A percentile compares a stretch with the other conserved stretches of the same genome.
Conservation (phyloP, 1,284 basidiomycete genomes). For the Pisolithus thermaeus region DNA sequence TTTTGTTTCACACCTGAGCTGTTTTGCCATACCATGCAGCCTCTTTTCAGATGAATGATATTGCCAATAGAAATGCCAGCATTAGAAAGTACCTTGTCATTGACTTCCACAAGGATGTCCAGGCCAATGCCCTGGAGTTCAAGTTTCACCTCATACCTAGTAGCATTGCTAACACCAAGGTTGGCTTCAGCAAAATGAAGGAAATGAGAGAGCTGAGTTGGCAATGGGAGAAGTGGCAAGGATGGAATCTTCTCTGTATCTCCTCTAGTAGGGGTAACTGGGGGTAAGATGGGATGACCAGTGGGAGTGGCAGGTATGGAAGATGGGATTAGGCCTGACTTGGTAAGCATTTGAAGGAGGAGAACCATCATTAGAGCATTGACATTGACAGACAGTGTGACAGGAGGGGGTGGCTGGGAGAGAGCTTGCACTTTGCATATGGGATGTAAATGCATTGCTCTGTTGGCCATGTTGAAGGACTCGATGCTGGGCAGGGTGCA, state of each 20-base stretch:
- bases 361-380: background rate
- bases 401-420: no score
- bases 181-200: constrained; percentile 7
- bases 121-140: constrained; percentile 3
- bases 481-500: constrained; percentile 1
- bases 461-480: constrained; percentile 6
- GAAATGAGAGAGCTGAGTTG: constrained; percentile 8
- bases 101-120: constrained; percentile 8
- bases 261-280: no score
- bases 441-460: background rate
- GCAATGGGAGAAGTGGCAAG: background rate
- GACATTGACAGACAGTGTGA: no score
- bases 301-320: no score
- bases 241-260: background rate
- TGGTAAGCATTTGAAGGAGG: constrained; percentile 2
- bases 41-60: constrained; percentile 10
- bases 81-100: background rate
- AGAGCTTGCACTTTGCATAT: background rate
- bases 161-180: background rate
- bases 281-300: background rate
- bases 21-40: constrained; percentile 10
- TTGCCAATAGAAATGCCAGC: constrained; percentile 7
- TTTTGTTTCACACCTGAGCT: constrained; percentile 10
- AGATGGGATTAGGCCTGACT: background rate
- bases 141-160: no score